Conservation (phyloP, 2,329 filamentous ascomycete genomes). For the Chaetomiaceae sp. region DNA sequence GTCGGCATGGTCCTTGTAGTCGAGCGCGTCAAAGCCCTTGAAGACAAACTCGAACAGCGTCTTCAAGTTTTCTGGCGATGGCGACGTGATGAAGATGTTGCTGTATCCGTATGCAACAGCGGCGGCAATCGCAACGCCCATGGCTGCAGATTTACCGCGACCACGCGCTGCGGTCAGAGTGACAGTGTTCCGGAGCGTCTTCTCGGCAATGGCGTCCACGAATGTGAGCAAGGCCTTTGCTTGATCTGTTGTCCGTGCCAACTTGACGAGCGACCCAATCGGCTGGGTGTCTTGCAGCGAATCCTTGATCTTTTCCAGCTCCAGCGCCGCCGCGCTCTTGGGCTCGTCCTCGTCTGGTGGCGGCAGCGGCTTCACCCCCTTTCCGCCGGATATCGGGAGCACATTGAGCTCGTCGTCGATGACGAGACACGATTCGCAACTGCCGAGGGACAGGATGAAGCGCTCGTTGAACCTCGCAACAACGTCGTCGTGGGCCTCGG, state of each 20-base stretch:
- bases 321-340: constrained; percentile 66
- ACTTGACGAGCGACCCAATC: constrained; percentile 74
- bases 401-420: constrained; percentile 98
- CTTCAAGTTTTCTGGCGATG: constrained; percentile 96
- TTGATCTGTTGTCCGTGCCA: constrained; percentile 90
- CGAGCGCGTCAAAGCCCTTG: constrained; percentile 93
- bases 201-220: constrained; percentile 92
- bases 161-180: constrained; percentile 90
- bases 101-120: constrained; percentile 95
- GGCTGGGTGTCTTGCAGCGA: constrained; percentile 80
- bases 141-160: constrained; percentile 91
- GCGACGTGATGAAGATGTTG: constrained; percentile 98
- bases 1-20: constrained; percentile 91
- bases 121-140: constrained; percentile 90
- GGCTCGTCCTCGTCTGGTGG: constrained; percentile 69
- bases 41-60: constrained; percentile 98
- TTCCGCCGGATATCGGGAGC: constrained; percentile 91
- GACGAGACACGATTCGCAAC: constrained; percentile 89
- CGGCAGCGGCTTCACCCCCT: constrained; percentile 78
- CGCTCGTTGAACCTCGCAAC: constrained; percentile 96
- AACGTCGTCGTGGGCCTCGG: constrained; percentile 92
- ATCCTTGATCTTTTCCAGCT: constrained; percentile 84
- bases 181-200: constrained; percentile 90
- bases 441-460: constrained; percentile 91
- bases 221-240: constrained; percentile 96